phyloP scores from a whole-genome alignment of 2,329 filamentous ascomycete species.

The Blastomyces gilchristii region DNA sequence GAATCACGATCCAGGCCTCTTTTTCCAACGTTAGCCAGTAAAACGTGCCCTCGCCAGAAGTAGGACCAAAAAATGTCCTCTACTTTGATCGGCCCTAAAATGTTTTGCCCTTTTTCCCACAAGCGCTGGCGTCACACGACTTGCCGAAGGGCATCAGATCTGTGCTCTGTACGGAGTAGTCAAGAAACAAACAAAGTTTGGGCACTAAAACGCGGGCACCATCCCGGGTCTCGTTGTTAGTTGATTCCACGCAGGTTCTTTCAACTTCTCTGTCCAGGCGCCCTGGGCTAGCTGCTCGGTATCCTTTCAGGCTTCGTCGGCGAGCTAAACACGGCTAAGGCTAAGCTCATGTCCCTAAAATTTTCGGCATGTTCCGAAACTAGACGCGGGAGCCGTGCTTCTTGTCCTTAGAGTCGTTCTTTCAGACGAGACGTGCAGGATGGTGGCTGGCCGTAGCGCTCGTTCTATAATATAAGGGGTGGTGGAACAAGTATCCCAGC shows the following conservation, averaged over 20 bases:
- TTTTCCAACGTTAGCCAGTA: no score
- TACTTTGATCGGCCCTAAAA: no score
- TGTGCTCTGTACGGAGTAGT: no score
- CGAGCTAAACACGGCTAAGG: background rate
- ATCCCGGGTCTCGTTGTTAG: background rate
- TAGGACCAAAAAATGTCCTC: no score
- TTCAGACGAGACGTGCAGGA: background rate
- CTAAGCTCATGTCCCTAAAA: background rate
- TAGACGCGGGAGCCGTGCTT: background rate
- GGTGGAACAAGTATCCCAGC: background rate
- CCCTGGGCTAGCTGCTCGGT: background rate
- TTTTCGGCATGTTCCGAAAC: constrained; percentile 1
- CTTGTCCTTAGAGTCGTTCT: no score
- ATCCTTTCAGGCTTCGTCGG: background rate
- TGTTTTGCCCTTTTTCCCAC: no score
- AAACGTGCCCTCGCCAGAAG: no score
- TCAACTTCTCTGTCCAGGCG: background rate
- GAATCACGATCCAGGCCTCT: no score
- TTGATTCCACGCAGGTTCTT: background rate
- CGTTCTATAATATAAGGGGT: background rate
- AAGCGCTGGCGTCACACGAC: background rate
- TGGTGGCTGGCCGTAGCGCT: background rate
- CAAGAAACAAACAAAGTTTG: background rate
- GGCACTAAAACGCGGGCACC: background rate
- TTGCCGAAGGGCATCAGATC: background rate